Conservation (phyloP, 2,329 filamentous ascomycete species). For the Aspergillus caelatus region DNA sequence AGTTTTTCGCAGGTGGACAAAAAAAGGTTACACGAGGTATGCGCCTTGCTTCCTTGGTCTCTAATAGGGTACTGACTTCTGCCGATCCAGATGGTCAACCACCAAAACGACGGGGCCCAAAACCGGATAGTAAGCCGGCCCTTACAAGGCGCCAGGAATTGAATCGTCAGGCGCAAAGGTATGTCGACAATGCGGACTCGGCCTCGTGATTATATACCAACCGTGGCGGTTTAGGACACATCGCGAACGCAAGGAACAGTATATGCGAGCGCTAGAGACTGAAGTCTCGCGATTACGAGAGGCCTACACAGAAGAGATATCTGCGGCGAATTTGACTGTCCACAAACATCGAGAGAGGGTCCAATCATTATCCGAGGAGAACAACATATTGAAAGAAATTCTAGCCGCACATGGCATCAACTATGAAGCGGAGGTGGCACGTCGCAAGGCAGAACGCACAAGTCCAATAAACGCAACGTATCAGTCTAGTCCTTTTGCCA, state of each 20-base stretch:
- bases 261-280: slow-evolving; percentile 90
- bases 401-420: slow-evolving; percentile 62
- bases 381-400: slow-evolving; percentile 69
- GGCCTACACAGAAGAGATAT: slow-evolving; percentile 66
- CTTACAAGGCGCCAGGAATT: slow-evolving; percentile 89
- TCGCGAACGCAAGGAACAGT: slow-evolving; percentile 92
- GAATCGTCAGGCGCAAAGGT: slow-evolving; percentile 95
- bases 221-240: slow-evolving; percentile 69
- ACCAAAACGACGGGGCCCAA: slow-evolving; percentile 87
- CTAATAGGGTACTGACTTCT: slow-evolving; percentile 22
- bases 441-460: slow-evolving; percentile 38
- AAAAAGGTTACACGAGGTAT: slow-evolving; percentile 79
- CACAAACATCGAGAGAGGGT: slow-evolving; percentile 74
- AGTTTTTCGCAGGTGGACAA: slow-evolving; percentile 61
- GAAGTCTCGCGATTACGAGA: slow-evolving; percentile 89
- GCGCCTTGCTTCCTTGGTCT: slow-evolving; percentile 12
- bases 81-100: slow-evolving; percentile 71
- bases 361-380: slow-evolving; percentile 76
- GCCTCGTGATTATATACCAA: slow-evolving; percentile 13
- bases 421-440: slow-evolving; percentile 53
- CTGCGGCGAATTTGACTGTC: slow-evolving; percentile 50
- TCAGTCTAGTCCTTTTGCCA: slow-evolving; percentile 46
- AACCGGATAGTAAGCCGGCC: slow-evolving; percentile 94
- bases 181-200: slow-evolving; percentile 25
- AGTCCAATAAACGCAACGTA: slow-evolving; percentile 19